Conservation (phyloP, 2,329 filamentous ascomycete genomes). For the Sporothrix inflata region DNA sequence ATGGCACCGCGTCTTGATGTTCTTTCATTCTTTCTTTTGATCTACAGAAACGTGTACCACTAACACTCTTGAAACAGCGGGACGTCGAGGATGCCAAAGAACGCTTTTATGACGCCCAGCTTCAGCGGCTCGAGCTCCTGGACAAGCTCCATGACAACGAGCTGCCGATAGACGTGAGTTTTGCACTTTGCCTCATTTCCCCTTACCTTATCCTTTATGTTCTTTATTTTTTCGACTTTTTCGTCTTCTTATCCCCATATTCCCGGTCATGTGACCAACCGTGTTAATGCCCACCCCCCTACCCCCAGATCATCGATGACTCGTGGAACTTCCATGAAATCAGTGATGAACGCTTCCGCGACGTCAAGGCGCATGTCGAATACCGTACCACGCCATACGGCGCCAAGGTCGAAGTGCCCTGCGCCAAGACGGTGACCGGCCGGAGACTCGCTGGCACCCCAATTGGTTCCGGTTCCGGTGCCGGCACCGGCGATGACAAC, state of each 20-base stretch:
- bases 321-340: slow-evolving; percentile 34
- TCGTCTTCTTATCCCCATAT: not conserved
- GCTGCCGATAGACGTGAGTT: slow-evolving; percentile 55
- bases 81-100: slow-evolving; percentile 44
- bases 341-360: slow-evolving; percentile 31
- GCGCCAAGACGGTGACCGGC: slow-evolving; percentile 36
- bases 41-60: slow-evolving; percentile 13
- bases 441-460: slow-evolving; percentile 18
- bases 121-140: slow-evolving; percentile 52
- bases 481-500: not conserved
- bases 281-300: slow-evolving; percentile 35
- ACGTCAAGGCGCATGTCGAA: slow-evolving; percentile 34
- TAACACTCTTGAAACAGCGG: slow-evolving; percentile 31
- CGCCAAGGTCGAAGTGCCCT: slow-evolving; percentile 41
- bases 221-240: slow-evolving; percentile 23
- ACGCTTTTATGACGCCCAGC: slow-evolving; percentile 51
- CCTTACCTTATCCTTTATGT: not conserved
- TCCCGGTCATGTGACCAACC: slow-evolving; percentile 26
- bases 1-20: slow-evolving; percentile 21
- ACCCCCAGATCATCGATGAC: slow-evolving; percentile 32
- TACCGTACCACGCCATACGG: slow-evolving; percentile 37
- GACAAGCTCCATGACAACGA: slow-evolving; percentile 48
- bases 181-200: slow-evolving; percentile 19
- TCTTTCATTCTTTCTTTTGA: not conserved
- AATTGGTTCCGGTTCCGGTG: not conserved